phyloP scores from a whole-genome alignment of 2,329 filamentous ascomycete genomes.

The Fonsecaea nubica region DNA sequence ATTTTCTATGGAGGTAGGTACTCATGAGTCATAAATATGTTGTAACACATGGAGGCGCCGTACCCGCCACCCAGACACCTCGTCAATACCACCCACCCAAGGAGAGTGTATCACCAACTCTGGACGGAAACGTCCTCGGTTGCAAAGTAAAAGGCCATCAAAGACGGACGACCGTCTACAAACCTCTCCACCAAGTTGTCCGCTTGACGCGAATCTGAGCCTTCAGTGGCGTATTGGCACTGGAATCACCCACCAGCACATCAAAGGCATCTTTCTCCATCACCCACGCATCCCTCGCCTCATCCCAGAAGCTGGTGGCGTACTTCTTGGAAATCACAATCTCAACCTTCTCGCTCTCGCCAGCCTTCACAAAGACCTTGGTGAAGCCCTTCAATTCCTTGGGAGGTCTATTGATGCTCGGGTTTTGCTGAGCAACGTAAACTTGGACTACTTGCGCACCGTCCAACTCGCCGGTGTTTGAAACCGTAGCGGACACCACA shows the following conservation, averaged over 20 bases:
- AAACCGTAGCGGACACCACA: conserved; percentile 55
- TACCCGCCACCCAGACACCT: neutral
- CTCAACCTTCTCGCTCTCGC: conserved; percentile 64
- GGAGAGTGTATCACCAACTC: neutral
- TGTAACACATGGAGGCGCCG: neutral
- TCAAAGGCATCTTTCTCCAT: conserved; percentile 70
- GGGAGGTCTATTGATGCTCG: conserved; percentile 61
- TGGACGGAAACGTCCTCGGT: neutral
- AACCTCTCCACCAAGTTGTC: conserved; percentile 71
- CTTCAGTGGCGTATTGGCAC: conserved; percentile 51
- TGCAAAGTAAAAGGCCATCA: neutral
- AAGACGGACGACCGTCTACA: conserved; percentile 48
- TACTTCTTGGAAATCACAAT: conserved; percentile 68
- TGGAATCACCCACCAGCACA: conserved; percentile 65
- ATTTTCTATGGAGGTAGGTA: neutral
- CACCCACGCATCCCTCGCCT: conserved; percentile 69
- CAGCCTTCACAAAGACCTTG: conserved; percentile 68
- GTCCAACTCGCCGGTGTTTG: conserved; percentile 61
- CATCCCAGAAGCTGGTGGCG: conserved; percentile 73
- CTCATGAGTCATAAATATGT: conserved; percentile 36
- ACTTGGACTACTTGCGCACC: conserved; percentile 64
- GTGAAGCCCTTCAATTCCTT: conserved; percentile 71
- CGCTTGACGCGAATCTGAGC: conserved; percentile 64
- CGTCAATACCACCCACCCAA: neutral
- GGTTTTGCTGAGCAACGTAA: conserved; percentile 56